phyloP scores from a whole-genome alignment of 176 grass and related monocot genomes.

The Paspalum notatum region DNA sequence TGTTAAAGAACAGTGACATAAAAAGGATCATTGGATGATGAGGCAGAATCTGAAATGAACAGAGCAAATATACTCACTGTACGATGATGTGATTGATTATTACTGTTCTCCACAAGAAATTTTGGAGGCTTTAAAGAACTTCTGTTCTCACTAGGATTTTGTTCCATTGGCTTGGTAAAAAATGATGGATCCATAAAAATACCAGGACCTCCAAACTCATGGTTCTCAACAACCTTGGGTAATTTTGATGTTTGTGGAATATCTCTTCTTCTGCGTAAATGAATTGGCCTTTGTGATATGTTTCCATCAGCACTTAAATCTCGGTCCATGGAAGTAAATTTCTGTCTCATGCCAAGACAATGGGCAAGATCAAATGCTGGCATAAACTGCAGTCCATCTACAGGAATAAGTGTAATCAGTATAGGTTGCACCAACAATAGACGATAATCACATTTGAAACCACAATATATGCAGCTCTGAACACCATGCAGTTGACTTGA shows the following conservation, averaged over 20 bases:
- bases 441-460: constrained; percentile 24
- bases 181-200: constrained; percentile 68
- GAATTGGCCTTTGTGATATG: constrained; percentile 46
- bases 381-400: constrained; percentile 72
- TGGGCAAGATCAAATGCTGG: constrained; percentile 64
- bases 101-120: constrained; percentile 53
- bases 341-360: constrained; percentile 59
- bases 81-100: constrained; percentile 31
- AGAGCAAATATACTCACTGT: constrained; percentile 44
- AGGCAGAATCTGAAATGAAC: constrained; percentile 33
- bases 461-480: constrained; percentile 13
- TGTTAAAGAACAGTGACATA: constrained; percentile 25
- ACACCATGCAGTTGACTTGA: constrained; percentile 26
- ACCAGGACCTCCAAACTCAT: constrained; percentile 56
- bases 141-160: constrained; percentile 52
- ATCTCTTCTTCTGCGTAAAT: constrained; percentile 67
- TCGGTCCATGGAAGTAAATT: constrained; percentile 57
- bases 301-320: constrained; percentile 64
- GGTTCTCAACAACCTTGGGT: constrained; percentile 64
- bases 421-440: constrained; percentile 20
- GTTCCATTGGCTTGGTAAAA: constrained; percentile 52
- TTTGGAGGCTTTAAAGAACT: constrained; percentile 47
- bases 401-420: constrained; percentile 19
- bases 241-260: constrained; percentile 57
- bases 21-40: constrained; percentile 20